Base-by-base conservation (phyloP, 2,329 filamentous ascomycete genomes). In the Colletotrichum sansevieriae region DNA sequence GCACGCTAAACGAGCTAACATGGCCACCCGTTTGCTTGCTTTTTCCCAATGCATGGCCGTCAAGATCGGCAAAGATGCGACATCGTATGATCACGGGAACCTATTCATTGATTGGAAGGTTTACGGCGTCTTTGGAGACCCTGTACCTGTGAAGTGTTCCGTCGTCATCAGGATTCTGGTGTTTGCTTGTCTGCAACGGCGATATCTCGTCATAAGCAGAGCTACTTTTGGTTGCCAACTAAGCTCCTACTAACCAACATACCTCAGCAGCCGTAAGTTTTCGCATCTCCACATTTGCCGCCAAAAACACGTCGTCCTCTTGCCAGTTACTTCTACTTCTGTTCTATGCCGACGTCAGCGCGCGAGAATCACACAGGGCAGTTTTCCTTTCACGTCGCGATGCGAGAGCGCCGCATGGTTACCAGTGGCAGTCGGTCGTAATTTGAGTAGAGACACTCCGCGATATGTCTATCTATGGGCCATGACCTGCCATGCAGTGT, bases 401-500 rank as follows among this genome's bases (percentile, higher is more conserved):
- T 29, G 43, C 64, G 12, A 43, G 29, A 18, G 10, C 39, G 18
- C 12, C n/a, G 13, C 58, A 11, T 61, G 20, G 41, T 35, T 18
- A 15, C 37, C 15, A 18, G 11, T 15, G 39, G 20, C 44, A 18
- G 46, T 46, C 18, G 13, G 55, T 20, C 46, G 33, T 65, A 54
- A 41, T 44, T 49, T 4, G 54, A 43, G 10, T 18, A 55, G 47
- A 60, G 61, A 68, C 61, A 59, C 44, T 55, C 37, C 22, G 29
- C 13, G 55, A 49, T 1, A 44, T 46, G 33, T 20, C 9, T 20
- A 55, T 35, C 13, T 37, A 44, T 52, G 18, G 37, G 22, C 44
- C 51, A 56, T 64, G 65, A 65, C 54, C 61, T 68, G 65, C 60
- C 54, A 65, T 51, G 20, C 55, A 46, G 47, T 35, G 54, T 68